A percentile compares a stretch with the other conserved stretches of the same genome.
phyloP scores from a whole-genome alignment of 1,139 yeast species.

The Saccharomyces hybrid region DNA sequence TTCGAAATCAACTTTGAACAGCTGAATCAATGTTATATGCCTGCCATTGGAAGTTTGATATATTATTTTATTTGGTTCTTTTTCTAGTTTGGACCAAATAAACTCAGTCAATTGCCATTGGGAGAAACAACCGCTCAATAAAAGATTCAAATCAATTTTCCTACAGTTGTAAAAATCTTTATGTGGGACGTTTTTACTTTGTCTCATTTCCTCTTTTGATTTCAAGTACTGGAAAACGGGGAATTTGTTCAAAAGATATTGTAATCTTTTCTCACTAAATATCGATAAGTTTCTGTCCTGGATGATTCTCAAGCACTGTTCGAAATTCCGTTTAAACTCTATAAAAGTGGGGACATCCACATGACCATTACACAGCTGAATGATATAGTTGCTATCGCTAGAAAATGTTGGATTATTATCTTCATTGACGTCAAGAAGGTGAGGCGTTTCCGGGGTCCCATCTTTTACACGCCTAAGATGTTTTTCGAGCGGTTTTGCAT shows the following conservation, averaged over 20 bases:
- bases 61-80: conserved; percentile 5
- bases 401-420: neutral
- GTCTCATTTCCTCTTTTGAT: conserved; percentile 3
- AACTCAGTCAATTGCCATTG: conserved; percentile 4
- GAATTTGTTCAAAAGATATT: conserved; percentile 3
- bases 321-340: conserved; percentile 4
- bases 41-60: neutral
- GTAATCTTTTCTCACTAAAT: conserved; percentile 3
- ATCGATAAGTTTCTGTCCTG: neutral
- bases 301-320: neutral
- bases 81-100: neutral
- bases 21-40: neutral
- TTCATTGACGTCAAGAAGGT: neutral
- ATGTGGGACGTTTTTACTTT: conserved; percentile 5
- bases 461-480: too few species aligned
- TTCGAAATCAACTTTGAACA: conserved; percentile 1
- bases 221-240: conserved; percentile 3
- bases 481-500: too few species aligned
- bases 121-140: conserved; percentile 7
- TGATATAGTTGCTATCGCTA: neutral
- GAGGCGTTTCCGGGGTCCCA: neutral
- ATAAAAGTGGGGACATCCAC: neutral
- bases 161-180: conserved; percentile 8
- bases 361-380: neutral
- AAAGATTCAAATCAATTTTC: conserved; percentile 6